Conservation (phyloP, 371 early-diverging fungal species). For the Zopfochytrium polystomum region DNA sequence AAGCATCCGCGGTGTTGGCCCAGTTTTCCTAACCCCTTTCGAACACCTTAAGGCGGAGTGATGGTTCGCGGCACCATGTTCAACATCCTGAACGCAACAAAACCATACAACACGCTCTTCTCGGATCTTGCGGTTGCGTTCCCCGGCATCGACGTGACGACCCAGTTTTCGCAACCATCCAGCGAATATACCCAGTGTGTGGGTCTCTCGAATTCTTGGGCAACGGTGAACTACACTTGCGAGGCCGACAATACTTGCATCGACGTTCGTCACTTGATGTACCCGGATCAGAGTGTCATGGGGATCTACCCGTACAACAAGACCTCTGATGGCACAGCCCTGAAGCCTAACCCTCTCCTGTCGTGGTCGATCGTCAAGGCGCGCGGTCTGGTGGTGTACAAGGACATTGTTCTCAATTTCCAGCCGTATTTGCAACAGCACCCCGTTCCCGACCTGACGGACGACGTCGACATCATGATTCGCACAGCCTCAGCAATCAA, state of each 20-base stretch:
- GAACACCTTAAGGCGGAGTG: constrained; percentile 6
- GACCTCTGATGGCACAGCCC: constrained; percentile 3
- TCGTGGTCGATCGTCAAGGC: constrained; percentile 15
- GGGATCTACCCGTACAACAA: constrained; percentile 4
- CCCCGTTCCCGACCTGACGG: constrained; percentile 7
- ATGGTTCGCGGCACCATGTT: constrained; percentile 14
- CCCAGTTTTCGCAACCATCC: constrained; percentile 10
- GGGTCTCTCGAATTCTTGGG: neutral
- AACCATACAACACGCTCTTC: constrained; percentile 6
- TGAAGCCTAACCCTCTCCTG: constrained; percentile 13
- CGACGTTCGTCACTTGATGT: neutral
- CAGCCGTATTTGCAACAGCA: constrained; percentile 9
- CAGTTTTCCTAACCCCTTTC: no score
- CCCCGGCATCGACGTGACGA: constrained; percentile 16
- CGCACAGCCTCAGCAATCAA: constrained; percentile 10
- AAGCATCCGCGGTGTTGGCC: constrained; percentile 9
- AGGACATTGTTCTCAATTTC: constrained; percentile 13
- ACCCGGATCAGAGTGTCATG: neutral
- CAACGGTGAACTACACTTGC: constrained; percentile 12
- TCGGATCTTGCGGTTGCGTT: neutral
- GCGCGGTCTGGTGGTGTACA: constrained; percentile 12
- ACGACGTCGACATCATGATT: constrained; percentile 18
- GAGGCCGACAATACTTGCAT: constrained; percentile 9
- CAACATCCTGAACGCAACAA: neutral
- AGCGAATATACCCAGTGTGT: neutral